A percentile compares a stretch with the other conserved stretches of the same genome.
These are phyloP conservation scores for Asterionellopsis glacialis DNA, from an alignment of 108 stramenopile species.

Conservation along the genomic window DNA sequence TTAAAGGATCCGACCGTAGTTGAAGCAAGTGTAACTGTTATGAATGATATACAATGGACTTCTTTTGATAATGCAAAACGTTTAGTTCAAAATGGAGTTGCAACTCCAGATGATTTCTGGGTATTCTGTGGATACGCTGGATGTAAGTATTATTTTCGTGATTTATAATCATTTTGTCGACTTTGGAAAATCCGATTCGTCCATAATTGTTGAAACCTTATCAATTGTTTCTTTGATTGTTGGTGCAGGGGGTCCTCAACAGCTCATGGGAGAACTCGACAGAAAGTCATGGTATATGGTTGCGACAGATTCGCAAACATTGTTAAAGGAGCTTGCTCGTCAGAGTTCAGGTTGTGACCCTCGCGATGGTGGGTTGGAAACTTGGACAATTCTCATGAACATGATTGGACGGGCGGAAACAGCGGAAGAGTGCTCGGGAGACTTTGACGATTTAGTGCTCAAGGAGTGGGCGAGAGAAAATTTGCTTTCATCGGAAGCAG, in stretches of 20 bases:
- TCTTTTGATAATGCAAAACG: constrained; percentile 77
- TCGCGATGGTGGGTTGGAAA: constrained; percentile 56
- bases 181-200: constrained; percentile 12
- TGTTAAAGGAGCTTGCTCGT: constrained; percentile 57
- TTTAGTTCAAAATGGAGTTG: constrained; percentile 42
- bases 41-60: constrained; percentile 88
- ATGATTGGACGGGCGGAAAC: constrained; percentile 56
- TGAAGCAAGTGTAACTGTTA: constrained; percentile 53
- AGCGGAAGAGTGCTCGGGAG: constrained; percentile 30
- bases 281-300: constrained; percentile 83
- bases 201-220: constrained; percentile 13
- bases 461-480: constrained; percentile 72
- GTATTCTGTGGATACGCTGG: constrained; percentile 65
- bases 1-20: constrained; percentile 42
- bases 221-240: constrained; percentile 29
- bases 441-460: constrained; percentile 78
- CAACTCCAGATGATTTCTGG: constrained; percentile 54
- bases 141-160: constrained; percentile 10
- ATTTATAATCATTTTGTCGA: too few species aligned
- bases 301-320: constrained; percentile 66
- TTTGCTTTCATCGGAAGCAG: constrained; percentile 43
- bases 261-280: constrained; percentile 72
- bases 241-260: constrained; percentile 44
- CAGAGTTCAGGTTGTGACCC: constrained; percentile 40
- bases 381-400: constrained; percentile 66